Conservation (phyloP, 345 rosid species). For the Bruguiera parviflora region DNA sequence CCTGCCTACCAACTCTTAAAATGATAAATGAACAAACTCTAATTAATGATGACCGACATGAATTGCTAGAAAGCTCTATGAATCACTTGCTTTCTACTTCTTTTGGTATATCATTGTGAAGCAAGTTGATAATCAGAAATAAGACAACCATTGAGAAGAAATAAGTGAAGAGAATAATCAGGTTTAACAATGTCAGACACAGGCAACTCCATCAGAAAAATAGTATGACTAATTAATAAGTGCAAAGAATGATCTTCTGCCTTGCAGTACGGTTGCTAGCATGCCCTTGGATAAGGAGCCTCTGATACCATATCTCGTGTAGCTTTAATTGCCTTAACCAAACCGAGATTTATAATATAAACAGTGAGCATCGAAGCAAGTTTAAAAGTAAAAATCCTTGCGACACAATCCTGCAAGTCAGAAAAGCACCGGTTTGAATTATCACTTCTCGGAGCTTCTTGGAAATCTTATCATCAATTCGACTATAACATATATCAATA, state of each 20-base stretch:
- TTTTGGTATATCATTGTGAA: slow-evolving; percentile 54
- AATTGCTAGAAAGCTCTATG: slow-evolving; percentile 4
- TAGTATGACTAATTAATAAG: slow-evolving; percentile 1
- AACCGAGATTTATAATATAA: slow-evolving; percentile 15
- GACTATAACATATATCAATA: slow-evolving; percentile 37
- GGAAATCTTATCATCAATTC: slow-evolving; percentile 85
- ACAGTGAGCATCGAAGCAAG: neutral
- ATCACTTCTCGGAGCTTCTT: slow-evolving; percentile 78
- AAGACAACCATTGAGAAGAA: slow-evolving; percentile 82
- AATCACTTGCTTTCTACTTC: slow-evolving; percentile 51
- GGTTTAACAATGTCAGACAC: slow-evolving; percentile 30
- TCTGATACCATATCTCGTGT: slow-evolving; percentile 77
- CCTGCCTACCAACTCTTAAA: too few relatives aligned
- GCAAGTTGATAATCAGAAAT: slow-evolving; percentile 72
- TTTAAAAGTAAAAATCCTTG: slow-evolving; percentile 41
- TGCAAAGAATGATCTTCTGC: slow-evolving; percentile 26
- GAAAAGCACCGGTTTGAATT: slow-evolving; percentile 81
- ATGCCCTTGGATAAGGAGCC: slow-evolving; percentile 66
- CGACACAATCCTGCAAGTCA: slow-evolving; percentile 71
- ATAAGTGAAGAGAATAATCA: slow-evolving; percentile 77
- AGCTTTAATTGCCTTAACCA: slow-evolving; percentile 71
- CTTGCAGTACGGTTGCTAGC: slow-evolving; percentile 72
- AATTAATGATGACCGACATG: neutral
- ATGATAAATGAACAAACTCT: too few relatives aligned
- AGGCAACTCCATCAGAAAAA: slow-evolving; percentile 13